Conservation (phyloP, 2,329 filamentous ascomycete species). For the Pezicula rhizophila region DNA sequence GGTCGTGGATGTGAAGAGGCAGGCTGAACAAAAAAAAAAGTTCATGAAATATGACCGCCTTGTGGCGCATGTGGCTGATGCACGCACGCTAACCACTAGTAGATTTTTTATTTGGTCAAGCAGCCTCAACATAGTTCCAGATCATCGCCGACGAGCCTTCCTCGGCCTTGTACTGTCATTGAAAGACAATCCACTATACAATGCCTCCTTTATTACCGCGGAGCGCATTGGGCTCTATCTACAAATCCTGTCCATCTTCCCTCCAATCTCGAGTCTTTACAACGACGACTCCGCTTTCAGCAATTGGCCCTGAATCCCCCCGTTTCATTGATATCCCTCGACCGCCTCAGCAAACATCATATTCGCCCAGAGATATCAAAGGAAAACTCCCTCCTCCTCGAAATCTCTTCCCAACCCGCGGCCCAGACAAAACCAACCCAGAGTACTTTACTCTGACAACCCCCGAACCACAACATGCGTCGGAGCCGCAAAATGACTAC, state of each 20-base stretch:
- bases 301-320: constrained; percentile 78
- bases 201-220: constrained; percentile 24
- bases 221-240: constrained; percentile 24
- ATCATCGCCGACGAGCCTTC: neutral
- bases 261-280: constrained; percentile 36
- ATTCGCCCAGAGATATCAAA: constrained; percentile 46
- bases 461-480: constrained; percentile 39
- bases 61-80: neutral
- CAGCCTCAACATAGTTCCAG: neutral
- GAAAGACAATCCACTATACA: constrained; percentile 2
- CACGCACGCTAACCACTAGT: neutral
- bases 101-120: neutral
- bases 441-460: constrained; percentile 57
- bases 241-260: constrained; percentile 24
- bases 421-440: constrained; percentile 53
- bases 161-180: neutral
- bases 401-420: constrained; percentile 61
- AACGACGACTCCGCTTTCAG: constrained; percentile 34
- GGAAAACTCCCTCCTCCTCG: constrained; percentile 81
- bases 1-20: constrained; percentile 10
- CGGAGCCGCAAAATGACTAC: constrained; percentile 21
- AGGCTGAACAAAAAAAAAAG: constrained; percentile 14
- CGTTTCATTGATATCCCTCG: constrained; percentile 77
- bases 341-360: constrained; percentile 55
- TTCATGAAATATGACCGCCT: neutral